Evolutionary conservation across 768 basidiomycete genomes (phyloP), one percentile per base, ranked within the genome.

Genomic region (Leucosporidium scottii): DNA sequence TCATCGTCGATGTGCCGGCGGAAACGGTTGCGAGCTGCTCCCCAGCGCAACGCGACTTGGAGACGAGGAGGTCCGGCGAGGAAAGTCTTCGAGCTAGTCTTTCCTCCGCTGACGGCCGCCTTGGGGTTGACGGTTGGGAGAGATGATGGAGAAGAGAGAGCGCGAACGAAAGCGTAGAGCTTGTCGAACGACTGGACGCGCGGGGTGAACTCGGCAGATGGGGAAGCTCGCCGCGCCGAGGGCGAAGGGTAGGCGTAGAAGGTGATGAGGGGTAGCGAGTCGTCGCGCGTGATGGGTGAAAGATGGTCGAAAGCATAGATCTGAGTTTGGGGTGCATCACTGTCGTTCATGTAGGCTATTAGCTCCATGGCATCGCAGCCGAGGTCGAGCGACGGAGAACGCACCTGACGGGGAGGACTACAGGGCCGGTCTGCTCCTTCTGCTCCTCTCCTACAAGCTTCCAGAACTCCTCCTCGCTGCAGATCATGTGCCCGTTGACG

Each of bases 241-340:
- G 39, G 39, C 8, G 39, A 44, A 15, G 88, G 79, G 18, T 85
- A 83, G 3, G 84, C 88, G 78, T 94, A 96, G 56, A 97, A 81
- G 61, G 94, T 84, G 3, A 90, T 88, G 4, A 80, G 76, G 0
- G 83, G 83, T 15, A 83, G 76, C 4, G 85, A 86, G 66, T 48
- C 51, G 23, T 23, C 25, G 7, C 18, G 60, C 30, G 31, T 50
- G 13, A 13, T 65, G 25, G 67, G 69, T 8, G 83, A 81, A 30
- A 89, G 80, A 74, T 92, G 91, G 73, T 97, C 93, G 74, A 93
- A 88, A 0, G 89, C 79, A 39, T 91, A 82, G 13, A 83, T 76
- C 61, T 3, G 23, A 50, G 6, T 79, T 59, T 25, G 81, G 67
- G 64, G 28, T 83, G 83, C 62, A 84, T 81, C 59, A 90, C 80